Evolutionary conservation across 495 filamentous ascomycete species (phyloP).

Genomic region (Terfezia claveryi): DNA sequence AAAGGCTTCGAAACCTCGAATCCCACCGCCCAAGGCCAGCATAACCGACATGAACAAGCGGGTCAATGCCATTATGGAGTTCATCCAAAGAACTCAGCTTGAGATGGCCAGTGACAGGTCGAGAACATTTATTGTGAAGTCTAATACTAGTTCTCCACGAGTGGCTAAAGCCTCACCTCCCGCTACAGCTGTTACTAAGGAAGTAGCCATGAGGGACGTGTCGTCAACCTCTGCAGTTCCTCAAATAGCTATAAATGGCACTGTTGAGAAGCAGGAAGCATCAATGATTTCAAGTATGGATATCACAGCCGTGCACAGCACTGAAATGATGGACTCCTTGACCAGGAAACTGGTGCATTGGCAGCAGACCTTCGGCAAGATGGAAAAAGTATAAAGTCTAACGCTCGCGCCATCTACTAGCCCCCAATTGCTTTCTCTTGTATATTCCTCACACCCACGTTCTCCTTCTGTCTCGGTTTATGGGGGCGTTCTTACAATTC

Average conservation of each 20-base stretch:
- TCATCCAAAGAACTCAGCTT: conserved; percentile 72
- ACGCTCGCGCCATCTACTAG: not conserved
- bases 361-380: conserved; percentile 21
- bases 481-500: not conserved
- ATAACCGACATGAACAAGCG: conserved; percentile 84
- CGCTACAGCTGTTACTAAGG: not conserved
- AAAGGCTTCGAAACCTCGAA: conserved; percentile 18
- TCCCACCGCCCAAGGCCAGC: conserved; percentile 36
- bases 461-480: not conserved
- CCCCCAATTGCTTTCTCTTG: not conserved
- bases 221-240: not conserved
- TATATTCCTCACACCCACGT: not conserved
- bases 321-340: conserved; percentile 37
- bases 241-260: not conserved
- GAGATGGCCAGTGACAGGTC: conserved; percentile 48
- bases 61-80: conserved; percentile 65
- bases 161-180: not conserved
- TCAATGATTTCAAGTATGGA: conserved; percentile 25
- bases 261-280: not conserved
- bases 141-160: not conserved
- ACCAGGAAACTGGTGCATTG: conserved; percentile 33
- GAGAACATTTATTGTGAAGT: conserved; percentile 21
- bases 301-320: conserved; percentile 16
- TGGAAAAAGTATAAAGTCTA: not conserved
- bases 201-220: not conserved